These are phyloP conservation scores for Lipomyces kockii DNA, from an alignment of 805 yeast species.

Conservation along the genomic window DNA sequence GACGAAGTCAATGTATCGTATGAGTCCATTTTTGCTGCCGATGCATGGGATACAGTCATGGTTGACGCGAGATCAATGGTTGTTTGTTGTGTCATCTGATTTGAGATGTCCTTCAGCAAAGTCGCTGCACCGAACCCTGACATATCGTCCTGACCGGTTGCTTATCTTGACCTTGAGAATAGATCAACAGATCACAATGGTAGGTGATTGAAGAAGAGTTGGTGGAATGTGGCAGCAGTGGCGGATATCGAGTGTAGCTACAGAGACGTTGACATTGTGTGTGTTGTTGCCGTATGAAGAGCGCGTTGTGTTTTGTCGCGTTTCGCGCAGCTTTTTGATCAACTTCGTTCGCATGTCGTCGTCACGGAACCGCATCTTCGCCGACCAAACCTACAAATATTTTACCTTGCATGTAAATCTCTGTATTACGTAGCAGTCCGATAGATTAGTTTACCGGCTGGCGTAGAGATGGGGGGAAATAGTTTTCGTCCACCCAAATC, in stretches of 20 bases:
- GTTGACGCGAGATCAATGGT: background rate
- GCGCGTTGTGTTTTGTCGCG: no score
- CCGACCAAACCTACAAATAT: no score
- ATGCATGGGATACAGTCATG: background rate
- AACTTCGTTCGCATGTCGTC: no score
- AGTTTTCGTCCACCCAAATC: no score
- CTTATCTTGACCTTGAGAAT: background rate
- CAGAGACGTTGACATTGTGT: background rate
- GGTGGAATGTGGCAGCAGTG: background rate
- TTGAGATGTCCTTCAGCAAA: background rate
- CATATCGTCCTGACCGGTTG: background rate
- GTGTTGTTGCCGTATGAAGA: background rate
- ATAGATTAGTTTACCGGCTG: no score
- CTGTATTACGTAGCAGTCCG: no score
- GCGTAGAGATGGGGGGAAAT: no score
- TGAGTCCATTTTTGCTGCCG: conserved; percentile 1
- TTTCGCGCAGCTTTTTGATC: no score
- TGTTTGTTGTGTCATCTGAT: background rate
- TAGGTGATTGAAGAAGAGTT: background rate
- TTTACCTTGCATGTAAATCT: no score
- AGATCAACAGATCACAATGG: background rate
- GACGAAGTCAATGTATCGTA: conserved; percentile 33
- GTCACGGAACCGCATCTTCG: no score
- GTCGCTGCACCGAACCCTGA: background rate
- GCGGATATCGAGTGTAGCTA: background rate